These are phyloP conservation scores for Clarkia xantiana DNA, from an alignment of 345 rosid species.

Conservation along the genomic window DNA sequence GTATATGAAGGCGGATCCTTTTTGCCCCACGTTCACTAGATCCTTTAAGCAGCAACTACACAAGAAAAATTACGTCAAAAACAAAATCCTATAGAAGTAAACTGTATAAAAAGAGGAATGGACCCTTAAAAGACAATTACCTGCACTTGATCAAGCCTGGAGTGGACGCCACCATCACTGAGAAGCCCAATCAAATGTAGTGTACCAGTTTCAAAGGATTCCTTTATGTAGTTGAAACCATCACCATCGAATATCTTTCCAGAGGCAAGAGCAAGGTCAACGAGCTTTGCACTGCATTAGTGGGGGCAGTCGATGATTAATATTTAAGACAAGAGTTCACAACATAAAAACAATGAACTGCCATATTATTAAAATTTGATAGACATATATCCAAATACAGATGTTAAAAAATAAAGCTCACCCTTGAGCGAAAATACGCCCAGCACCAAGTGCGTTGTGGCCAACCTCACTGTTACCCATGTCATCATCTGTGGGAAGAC, in stretches of 20 bases:
- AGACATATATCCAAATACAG: background rate
- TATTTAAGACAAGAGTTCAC: background rate
- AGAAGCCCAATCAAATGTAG: slow-evolving; percentile 90
- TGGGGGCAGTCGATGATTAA: background rate
- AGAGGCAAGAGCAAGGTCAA: slow-evolving; percentile 77
- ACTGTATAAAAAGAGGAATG: too few relatives aligned
- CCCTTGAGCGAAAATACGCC: slow-evolving; percentile 94
- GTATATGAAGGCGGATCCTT: slow-evolving; percentile 78
- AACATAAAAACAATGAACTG: background rate
- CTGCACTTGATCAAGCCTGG: slow-evolving; percentile 86
- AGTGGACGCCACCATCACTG: slow-evolving; percentile 98
- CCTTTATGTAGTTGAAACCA: slow-evolving; percentile 68
- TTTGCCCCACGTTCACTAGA: slow-evolving; percentile 74
- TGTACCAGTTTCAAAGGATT: slow-evolving; percentile 41
- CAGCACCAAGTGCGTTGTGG: slow-evolving; percentile 97
- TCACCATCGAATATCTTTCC: slow-evolving; percentile 73
- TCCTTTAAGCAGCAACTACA: slow-evolving; percentile 75
- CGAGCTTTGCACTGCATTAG: slow-evolving; percentile 71
- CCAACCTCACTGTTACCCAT: slow-evolving; percentile 99
- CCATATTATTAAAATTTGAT: background rate
- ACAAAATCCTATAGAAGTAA: background rate
- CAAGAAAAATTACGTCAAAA: slow-evolving; percentile 4
- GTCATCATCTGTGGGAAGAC: slow-evolving; percentile 92
- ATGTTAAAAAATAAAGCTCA: background rate
- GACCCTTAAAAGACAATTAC: slow-evolving; percentile 13